Evolutionary conservation across 2,329 filamentous ascomycete genomes (phyloP), one percentile per base, ranked within the genome.

Genomic region (Alternaria solani): DNA sequence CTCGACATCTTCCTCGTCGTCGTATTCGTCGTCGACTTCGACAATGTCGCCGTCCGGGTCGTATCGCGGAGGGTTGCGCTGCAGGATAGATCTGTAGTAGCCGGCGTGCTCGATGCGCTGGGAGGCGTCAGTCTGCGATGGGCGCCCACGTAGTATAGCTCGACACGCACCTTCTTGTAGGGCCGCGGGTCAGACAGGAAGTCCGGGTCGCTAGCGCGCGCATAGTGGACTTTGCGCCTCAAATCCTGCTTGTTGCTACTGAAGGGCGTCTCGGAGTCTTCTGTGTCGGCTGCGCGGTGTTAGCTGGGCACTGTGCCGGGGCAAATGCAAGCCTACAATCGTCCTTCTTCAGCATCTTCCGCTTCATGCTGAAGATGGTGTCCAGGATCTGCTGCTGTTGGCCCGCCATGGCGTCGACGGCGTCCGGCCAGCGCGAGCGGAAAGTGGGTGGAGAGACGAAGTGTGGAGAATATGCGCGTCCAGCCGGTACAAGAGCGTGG

Each of bases 11-110:
- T 86, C 81, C 42, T 88, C 88, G 49, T 89, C 86, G 42, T 89
- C 87, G 61, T 88, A 87, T 57, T 91, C 89, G 60, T 92, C 89
- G 62, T 89, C 88, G 73, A 87, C 90, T 42, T 92, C 89, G 56
- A 93, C 82, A 64, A 92, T 88, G 74, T 91, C 93, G 64, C 91
- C 91, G 68, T 94, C 91, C 46, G 92, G 88, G 78, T 94, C 91
- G 66, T 91, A 82, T 47, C 91, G 82, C 11, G 87, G 86, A 5
- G 90, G 90, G 68, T 93, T 94, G 66, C 86, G 87, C 76, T 88
- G 87, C 64, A 96, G 88, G 66, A 94, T 92, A 55, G 88, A 84
- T 73, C 92, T 86, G 59, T 85, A 83, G 73, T 90, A 89, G 60
- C 92, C 92, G 34, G 87, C 90, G 75, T 93, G 91, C 57, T 92